Base-by-base conservation (phyloP, 257 asterid genomes). In the Solanum pimpinellifolium region DNA sequence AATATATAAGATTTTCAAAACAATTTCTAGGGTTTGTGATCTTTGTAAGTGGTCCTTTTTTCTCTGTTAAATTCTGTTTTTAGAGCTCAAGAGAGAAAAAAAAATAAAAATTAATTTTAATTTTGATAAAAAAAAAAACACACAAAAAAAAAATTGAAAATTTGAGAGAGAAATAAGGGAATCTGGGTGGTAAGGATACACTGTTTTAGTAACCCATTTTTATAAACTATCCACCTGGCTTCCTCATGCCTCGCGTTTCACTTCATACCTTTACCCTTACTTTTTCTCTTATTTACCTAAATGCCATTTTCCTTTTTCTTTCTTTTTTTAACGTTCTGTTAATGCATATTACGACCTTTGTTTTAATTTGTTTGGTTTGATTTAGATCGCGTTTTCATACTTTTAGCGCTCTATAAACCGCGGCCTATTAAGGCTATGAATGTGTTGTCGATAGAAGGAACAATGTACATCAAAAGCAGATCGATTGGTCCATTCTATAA, bases 1-100 rank as follows among this genome's bases (percentile, higher is more conserved):
- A 78, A 78, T 73, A 25, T 77, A 78, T 78, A 66, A 74, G 85
- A 83, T 85, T 69, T 78, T 72, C 84, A 59, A 6, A n/a, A 35
- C 78, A 87, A 83, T 31, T 75, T 74, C 86, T 89, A 93, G 93
- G 94, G 95, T 89, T 93, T 87, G 92, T 88, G 91, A 91, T 90
- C 93, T 90, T 72, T 77, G 89, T 42, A 82, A 31, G 60, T 25
- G 69, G 66, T 37, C 75, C 46, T 27, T 56, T 27, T 23, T n/a
- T 75, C 14, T 65, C 31, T 44, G 52, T 83, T 9, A 59, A 86
- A 75, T 21, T 74, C 78, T 4, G 35, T n/a, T 12, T 42, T 20
- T 21, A 66, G 25, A 70, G 76, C 41, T 52, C 18, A 15, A 15
- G 42, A 12, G 12, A 31, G 42, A 12, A 6, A 31, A 4, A 8